Conservation (phyloP, 805 yeast genomes). For the Kuraishia piskuri region DNA sequence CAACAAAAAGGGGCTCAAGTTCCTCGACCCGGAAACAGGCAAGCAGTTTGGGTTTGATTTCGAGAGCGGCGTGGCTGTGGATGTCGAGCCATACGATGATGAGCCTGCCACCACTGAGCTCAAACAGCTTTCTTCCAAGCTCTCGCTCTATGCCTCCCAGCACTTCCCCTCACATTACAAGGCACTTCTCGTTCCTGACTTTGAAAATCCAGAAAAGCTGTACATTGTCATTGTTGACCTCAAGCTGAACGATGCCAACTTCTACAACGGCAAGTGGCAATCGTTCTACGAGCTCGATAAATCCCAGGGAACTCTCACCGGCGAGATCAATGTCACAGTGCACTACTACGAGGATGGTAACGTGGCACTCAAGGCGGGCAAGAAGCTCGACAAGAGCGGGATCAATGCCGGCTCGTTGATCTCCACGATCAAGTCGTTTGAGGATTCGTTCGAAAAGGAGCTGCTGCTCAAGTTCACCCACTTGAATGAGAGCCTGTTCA, state of each 20-base stretch:
- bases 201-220: conserved; percentile 22
- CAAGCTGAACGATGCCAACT: conserved; percentile 65
- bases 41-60: conserved; percentile 54
- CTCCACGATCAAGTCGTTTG: conserved; percentile 43
- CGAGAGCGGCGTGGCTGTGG: conserved; percentile 36
- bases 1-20: conserved; percentile 43
- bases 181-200: conserved; percentile 32
- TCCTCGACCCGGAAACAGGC: conserved; percentile 41
- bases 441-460: conserved; percentile 48
- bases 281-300: conserved; percentile 47
- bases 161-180: conserved; percentile 57
- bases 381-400: conserved; percentile 21
- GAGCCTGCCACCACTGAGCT: conserved; percentile 14
- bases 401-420: conserved; percentile 20
- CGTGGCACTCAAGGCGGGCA: conserved; percentile 58
- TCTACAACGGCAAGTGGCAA: conserved; percentile 85
- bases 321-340: conserved; percentile 58
- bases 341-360: conserved; percentile 97
- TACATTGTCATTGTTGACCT: conserved; percentile 59
- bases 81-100: conserved; percentile 30
- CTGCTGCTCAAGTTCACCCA: conserved; percentile 57
- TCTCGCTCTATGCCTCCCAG: conserved; percentile 46
- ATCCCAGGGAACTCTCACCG: conserved; percentile 29
- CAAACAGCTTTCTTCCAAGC: conserved; percentile 13
- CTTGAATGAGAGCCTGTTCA: conserved; percentile 76